These are phyloP conservation scores for Wickerhamiella bombiphila DNA, from an alignment of 805 yeast species.

Conservation along the genomic window DNA sequence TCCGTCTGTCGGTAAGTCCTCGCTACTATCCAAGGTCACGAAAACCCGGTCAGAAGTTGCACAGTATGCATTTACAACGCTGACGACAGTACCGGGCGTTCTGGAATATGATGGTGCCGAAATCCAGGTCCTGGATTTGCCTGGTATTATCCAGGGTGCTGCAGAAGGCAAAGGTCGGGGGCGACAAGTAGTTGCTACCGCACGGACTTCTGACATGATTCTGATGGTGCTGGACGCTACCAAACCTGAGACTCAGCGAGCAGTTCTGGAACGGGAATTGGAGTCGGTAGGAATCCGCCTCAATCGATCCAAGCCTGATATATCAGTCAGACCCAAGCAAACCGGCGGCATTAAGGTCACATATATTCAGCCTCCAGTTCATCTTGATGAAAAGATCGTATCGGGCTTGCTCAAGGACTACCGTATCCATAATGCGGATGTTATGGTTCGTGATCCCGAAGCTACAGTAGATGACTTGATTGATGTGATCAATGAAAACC, in stretches of 20 bases:
- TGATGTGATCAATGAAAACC: slow-evolving; percentile 77
- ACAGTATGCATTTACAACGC: slow-evolving; percentile 85
- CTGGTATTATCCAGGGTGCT: slow-evolving; percentile 95
- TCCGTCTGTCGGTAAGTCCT: slow-evolving; percentile 96
- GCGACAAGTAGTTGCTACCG: slow-evolving; percentile 90
- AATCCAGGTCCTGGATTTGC: slow-evolving; percentile 91
- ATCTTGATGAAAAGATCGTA: slow-evolving; percentile 69
- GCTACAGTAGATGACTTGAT: slow-evolving; percentile 87
- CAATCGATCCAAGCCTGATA: slow-evolving; percentile 68
- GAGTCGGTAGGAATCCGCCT: slow-evolving; percentile 89
- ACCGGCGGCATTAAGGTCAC: slow-evolving; percentile 87
- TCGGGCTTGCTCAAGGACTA: slow-evolving; percentile 68
- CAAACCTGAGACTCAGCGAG: slow-evolving; percentile 78
- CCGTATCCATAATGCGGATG: slow-evolving; percentile 86
- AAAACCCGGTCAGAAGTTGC: slow-evolving; percentile 92
- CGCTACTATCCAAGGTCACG: slow-evolving; percentile 76
- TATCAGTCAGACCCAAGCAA: slow-evolving; percentile 60
- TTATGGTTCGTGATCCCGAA: slow-evolving; percentile 73
- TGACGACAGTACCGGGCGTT: slow-evolving; percentile 94
- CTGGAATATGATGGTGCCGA: slow-evolving; percentile 92
- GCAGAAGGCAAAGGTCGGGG: slow-evolving; percentile 97
- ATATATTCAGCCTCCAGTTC: slow-evolving; percentile 65
- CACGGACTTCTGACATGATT: slow-evolving; percentile 84
- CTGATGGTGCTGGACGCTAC: slow-evolving; percentile 94
- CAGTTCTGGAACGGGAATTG: slow-evolving; percentile 71